phyloP scores from a whole-genome alignment of 768 basidiomycete species.

The Ephemerocybe angulata region DNA sequence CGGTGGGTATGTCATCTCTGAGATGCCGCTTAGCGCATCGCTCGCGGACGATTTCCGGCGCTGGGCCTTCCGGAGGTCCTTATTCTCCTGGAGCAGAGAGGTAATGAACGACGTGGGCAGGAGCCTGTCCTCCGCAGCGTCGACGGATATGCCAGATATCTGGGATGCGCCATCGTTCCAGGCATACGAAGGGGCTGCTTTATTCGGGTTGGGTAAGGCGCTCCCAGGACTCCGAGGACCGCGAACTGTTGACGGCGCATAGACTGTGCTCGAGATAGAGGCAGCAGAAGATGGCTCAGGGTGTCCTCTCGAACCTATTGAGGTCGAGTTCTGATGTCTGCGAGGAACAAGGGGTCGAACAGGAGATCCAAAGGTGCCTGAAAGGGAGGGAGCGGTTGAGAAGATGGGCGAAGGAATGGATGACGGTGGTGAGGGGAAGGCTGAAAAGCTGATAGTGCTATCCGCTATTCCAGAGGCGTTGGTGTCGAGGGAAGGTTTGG shows the following conservation, averaged over 20 bases:
- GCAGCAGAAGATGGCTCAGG: background rate
- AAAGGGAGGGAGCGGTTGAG: conserved; percentile 18
- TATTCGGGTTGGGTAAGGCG: conserved; percentile 15
- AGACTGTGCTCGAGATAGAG: background rate
- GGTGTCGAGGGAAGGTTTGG: conserved; percentile 43
- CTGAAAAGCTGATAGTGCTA: conserved; percentile 52
- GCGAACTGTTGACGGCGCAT: background rate
- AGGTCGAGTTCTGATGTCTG: background rate
- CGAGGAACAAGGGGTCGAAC: conserved; percentile 25
- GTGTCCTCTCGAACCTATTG: background rate
- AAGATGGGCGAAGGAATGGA: conserved; percentile 41
- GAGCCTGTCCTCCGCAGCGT: conserved; percentile 53
- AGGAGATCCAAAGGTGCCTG: conserved; percentile 19
- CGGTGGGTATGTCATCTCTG: conserved; percentile 56
- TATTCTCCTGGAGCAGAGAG: conserved; percentile 46
- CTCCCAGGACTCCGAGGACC: conserved; percentile 6
- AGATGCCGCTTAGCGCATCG: conserved; percentile 46
- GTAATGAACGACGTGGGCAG: conserved; percentile 64
- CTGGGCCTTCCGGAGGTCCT: conserved; percentile 23
- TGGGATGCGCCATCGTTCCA: conserved; percentile 61
- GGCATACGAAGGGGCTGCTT: conserved; percentile 40
- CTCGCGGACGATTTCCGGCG: conserved; percentile 32
- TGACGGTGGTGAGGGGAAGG: conserved; percentile 52
- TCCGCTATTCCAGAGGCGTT: conserved; percentile 55
- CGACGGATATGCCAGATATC: conserved; percentile 30